Conservation (phyloP, 805 yeast species). For the Cyberlindnera amylophila region DNA sequence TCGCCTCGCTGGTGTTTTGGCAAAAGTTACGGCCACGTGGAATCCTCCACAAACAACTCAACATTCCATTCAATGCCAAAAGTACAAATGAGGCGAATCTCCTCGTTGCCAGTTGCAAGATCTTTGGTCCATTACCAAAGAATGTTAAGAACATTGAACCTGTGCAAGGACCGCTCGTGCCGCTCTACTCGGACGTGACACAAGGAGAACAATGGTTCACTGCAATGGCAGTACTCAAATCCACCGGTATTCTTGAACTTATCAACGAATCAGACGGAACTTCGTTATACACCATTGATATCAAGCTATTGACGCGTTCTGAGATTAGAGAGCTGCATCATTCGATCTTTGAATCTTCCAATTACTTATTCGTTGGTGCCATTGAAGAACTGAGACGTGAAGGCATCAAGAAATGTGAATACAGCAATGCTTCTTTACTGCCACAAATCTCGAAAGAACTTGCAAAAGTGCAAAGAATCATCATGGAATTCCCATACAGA, state of each 20-base stretch:
- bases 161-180: conserved; percentile 16
- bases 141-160: conserved; percentile 15
- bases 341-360: conserved; percentile 56
- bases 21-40: conserved; percentile 50
- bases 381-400: conserved; percentile 48
- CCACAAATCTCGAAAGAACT: conserved; percentile 30
- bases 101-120: conserved; percentile 60
- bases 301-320: conserved; percentile 46
- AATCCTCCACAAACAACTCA: conserved; percentile 41
- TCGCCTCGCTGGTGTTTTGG: conserved; percentile 52
- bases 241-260: conserved; percentile 59
- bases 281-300: conserved; percentile 53
- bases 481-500: conserved; percentile 60
- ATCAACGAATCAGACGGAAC: conserved; percentile 63
- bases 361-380: conserved; percentile 55
- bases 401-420: conserved; percentile 6
- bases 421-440: conserved; percentile 3
- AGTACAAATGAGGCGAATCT: conserved; percentile 35
- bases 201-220: conserved; percentile 61
- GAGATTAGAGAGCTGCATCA: conserved; percentile 65
- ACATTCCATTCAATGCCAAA: conserved; percentile 20
- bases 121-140: conserved; percentile 48
- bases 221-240: conserved; percentile 65
- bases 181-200: conserved; percentile 21
- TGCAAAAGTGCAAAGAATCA: conserved; percentile 34